Evolutionary conservation across 345 rosid species (phyloP).

Genomic region (Hibiscus mutabilis): DNA sequence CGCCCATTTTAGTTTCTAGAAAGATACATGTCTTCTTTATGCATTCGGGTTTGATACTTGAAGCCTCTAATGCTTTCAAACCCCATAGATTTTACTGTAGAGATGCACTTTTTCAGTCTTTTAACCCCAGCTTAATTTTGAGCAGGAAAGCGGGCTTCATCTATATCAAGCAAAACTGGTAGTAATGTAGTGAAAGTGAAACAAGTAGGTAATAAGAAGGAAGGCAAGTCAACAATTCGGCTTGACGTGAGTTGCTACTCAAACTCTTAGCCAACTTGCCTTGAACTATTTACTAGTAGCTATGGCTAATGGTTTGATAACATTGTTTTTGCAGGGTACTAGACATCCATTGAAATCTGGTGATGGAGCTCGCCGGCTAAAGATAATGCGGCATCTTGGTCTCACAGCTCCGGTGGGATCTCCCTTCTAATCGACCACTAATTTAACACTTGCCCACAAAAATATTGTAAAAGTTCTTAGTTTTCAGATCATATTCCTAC

Average conservation of each 20-base stretch:
- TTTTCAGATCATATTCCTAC: background rate
- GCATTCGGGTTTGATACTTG: background rate
- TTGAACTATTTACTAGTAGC: background rate
- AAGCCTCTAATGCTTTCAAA: background rate
- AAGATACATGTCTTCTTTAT: background rate
- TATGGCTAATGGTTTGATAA: background rate
- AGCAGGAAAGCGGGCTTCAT: slow-evolving; percentile 1
- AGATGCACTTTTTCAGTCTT: background rate
- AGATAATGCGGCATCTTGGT: slow-evolving; percentile 10
- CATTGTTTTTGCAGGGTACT: background rate
- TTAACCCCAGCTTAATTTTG: background rate
- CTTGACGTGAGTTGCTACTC: slow-evolving; percentile 7
- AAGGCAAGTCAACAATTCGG: background rate
- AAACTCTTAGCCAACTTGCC: background rate
- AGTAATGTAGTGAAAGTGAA: background rate
- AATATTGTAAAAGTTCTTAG: background rate
- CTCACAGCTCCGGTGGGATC: slow-evolving; percentile 6
- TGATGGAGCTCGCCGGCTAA: background rate
- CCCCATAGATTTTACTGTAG: background rate
- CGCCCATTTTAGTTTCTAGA: background rate
- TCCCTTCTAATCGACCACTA: slow-evolving; percentile 3
- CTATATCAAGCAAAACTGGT: slow-evolving; percentile 4
- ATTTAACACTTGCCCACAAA: background rate
- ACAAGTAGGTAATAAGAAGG: background rate
- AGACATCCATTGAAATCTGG: slow-evolving; percentile 1